These are phyloP conservation scores for Aureobasidium uvarum DNA, from an alignment of 2,329 filamentous ascomycete species.

Conservation along the genomic window DNA sequence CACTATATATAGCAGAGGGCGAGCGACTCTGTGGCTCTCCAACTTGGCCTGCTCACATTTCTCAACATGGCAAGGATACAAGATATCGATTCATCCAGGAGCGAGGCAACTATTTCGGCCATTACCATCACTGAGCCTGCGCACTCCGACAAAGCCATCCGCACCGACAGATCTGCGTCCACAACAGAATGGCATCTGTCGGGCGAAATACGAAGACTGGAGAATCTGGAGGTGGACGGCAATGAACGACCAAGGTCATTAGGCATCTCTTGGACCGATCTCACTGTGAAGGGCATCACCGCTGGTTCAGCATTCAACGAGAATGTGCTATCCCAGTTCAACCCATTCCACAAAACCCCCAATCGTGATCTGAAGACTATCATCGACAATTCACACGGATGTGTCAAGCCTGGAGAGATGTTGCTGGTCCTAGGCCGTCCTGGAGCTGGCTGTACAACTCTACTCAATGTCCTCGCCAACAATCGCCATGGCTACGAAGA, in stretches of 20 bases:
- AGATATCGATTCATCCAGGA: background rate
- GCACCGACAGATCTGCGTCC: background rate
- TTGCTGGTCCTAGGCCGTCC: conserved; percentile 72
- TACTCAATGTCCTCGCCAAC: conserved; percentile 72
- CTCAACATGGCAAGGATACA: background rate
- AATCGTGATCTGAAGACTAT: background rate
- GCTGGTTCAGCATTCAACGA: background rate
- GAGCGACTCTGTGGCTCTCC: background rate
- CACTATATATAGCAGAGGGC: background rate
- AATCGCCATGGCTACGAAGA: conserved; percentile 62
- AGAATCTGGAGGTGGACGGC: background rate
- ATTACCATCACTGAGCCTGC: background rate
- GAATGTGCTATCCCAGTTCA: background rate
- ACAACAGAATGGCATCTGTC: background rate
- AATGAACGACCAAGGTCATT: background rate
- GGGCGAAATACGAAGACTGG: background rate
- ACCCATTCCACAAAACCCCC: background rate
- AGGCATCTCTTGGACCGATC: background rate
- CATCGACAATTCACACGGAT: background rate
- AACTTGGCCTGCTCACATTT: background rate
- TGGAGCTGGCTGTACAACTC: conserved; percentile 72
- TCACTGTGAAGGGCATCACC: background rate
- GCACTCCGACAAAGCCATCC: background rate
- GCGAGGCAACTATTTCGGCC: background rate
- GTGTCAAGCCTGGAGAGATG: conserved; percentile 64